Base-by-base conservation (phyloP, 2,329 filamentous ascomycete genomes). In the Sporothrix curviconia region DNA sequence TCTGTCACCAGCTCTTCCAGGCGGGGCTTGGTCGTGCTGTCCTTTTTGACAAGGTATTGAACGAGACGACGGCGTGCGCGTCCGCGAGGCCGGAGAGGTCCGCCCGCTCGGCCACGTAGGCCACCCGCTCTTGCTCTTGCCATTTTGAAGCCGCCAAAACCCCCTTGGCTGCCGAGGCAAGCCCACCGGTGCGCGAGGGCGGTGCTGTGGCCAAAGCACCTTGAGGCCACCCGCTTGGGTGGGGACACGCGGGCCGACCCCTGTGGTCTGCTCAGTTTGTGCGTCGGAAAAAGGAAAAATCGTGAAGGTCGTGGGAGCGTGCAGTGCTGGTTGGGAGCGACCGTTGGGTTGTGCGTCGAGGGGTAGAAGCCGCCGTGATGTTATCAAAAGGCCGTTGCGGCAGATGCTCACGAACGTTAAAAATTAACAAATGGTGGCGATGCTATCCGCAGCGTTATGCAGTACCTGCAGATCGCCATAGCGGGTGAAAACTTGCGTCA, bases 21-120 rank as follows among this genome's bases (percentile, higher is more conserved):
- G 70, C 92, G 96, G 7, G 87, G 80, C 69, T 96, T 95, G 37
- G 94, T 99, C 11, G 85, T 95, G 66, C 86, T 87, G 74, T 96
- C 92, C 72, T 94, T 95, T 74, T 97, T 99, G 52, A 86, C 80
- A 3, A 96, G 74, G 65, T 95, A 72, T 96, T 95, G 74, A 96
- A 90, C n/a, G 86, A 84, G 14, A 97, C 91, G 37, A 92, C 84
- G 37, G 92, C 78, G 66, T 94, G 88, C 7, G 91, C 81, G 65
- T 96, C 86, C 44, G 85, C 87, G 59, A 99, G 84, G 43, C 75
- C 76, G 34, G 85, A 84, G 64, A 96, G 83, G 66, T 96, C 87
- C 49, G 89, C 89, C 9, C 90, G 89, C 66, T 95, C 91, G 55
- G 88, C 79, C 54, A 97, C 82, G 73, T 96, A 96, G 44, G 92